Evolutionary conservation across 176 grass and related monocot genomes (phyloP).

Genomic region (Canna indica): DNA sequence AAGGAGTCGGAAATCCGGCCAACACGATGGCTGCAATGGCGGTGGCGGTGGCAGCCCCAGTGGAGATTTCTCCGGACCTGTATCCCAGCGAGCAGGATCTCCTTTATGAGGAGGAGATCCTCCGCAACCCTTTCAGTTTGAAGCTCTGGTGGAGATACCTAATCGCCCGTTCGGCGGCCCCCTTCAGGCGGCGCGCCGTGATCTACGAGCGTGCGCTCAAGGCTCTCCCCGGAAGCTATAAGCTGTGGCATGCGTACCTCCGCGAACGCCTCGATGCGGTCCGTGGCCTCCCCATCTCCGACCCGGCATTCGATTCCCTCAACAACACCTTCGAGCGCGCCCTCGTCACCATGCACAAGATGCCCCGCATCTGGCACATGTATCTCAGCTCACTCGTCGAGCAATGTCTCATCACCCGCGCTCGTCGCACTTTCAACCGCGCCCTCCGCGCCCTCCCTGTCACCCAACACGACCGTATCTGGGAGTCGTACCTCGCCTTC

Average conservation of each 20-base stretch:
- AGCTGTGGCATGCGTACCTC: slow-evolving; percentile 84
- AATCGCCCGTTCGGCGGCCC: slow-evolving; percentile 49
- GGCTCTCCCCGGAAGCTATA: slow-evolving; percentile 67
- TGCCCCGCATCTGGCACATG: slow-evolving; percentile 72
- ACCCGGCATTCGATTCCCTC: slow-evolving; percentile 52
- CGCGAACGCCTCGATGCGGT: slow-evolving; percentile 67
- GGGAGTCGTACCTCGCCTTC: slow-evolving; percentile 58
- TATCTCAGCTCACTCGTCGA: slow-evolving; percentile 61
- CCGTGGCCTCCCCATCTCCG: slow-evolving; percentile 50
- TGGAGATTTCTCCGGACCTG: slow-evolving; percentile 37
- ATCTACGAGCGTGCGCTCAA: slow-evolving; percentile 75
- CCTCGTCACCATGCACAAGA: slow-evolving; percentile 84
- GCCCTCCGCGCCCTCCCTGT: slow-evolving; percentile 60
- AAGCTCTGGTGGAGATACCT: slow-evolving; percentile 92
- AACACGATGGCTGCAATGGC: background rate
- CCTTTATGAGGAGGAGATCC: slow-evolving; percentile 75
- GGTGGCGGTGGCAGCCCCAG: background rate
- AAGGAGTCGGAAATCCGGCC: no score
- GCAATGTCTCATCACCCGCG: slow-evolving; percentile 56
- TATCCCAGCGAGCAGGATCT: slow-evolving; percentile 68
- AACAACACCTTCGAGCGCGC: slow-evolving; percentile 85
- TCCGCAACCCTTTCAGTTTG: slow-evolving; percentile 63
- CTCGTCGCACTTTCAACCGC: slow-evolving; percentile 53
- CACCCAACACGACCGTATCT: slow-evolving; percentile 82
- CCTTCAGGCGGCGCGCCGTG: slow-evolving; percentile 60